Evolutionary conservation across 345 rosid species (phyloP).

Genomic region (Hibiscus syriacus): DNA sequence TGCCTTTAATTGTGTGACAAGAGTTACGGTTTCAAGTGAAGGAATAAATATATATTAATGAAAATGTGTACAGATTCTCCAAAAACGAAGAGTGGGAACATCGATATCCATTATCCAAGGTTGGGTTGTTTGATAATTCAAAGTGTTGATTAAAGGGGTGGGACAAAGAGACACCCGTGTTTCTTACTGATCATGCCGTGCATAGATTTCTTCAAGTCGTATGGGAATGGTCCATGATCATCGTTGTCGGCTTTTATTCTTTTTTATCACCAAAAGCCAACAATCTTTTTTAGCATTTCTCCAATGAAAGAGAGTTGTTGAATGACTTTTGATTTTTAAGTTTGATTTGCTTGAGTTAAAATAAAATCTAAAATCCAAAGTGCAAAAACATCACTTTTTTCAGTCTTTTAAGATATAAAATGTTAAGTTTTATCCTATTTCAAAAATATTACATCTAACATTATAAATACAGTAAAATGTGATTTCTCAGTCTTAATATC

Average conservation of each 20-base stretch:
- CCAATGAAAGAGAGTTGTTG: slow-evolving; percentile 3
- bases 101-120: slow-evolving; percentile 14
- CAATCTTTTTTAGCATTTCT: slow-evolving; percentile 21
- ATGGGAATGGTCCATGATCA: no score
- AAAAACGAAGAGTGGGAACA: slow-evolving; percentile 6
- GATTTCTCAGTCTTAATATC: no score
- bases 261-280: slow-evolving; percentile 19
- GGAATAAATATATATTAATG: no score
- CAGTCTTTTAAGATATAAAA: no score
- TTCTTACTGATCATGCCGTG: slow-evolving; percentile 11
- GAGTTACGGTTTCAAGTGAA: background rate
- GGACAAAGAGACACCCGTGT: slow-evolving; percentile 30
- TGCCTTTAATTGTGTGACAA: background rate
- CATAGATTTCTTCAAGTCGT: slow-evolving; percentile 17
- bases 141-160: slow-evolving; percentile 22
- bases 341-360: no score
- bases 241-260: background rate
- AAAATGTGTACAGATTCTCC: background rate
- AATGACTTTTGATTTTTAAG: slow-evolving; percentile 1
- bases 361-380: no score
- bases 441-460: no score
- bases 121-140: slow-evolving; percentile 15
- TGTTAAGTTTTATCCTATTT: no score
- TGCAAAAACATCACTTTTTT: no score
- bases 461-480: no score